Percentiles rank a stretch among this genome's conserved stretches.
These are phyloP conservation scores for Leavenworthia alabamica DNA, from an alignment of 345 rosid species.

Conservation along the genomic window DNA sequence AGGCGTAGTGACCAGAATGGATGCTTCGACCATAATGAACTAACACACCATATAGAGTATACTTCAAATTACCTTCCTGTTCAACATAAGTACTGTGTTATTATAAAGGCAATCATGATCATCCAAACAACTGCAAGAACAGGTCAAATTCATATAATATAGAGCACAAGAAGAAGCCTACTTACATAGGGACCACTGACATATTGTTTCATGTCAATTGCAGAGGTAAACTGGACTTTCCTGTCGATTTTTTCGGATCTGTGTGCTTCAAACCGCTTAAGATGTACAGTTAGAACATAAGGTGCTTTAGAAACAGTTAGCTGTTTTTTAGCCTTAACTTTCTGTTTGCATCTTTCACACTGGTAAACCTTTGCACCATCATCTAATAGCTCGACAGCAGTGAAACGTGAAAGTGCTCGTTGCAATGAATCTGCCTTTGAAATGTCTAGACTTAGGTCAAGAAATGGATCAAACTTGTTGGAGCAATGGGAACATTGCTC, in stretches of 20 bases:
- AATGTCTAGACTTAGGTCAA: constrained; percentile 89
- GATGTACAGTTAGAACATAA: constrained; percentile 71
- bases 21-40: constrained; percentile 87
- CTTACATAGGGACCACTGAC: constrained; percentile 76
- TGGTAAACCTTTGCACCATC: constrained; percentile 90
- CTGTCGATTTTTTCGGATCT: constrained; percentile 70
- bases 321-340: constrained; percentile 78
- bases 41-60: constrained; percentile 85
- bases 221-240: constrained; percentile 55
- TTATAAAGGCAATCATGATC: neutral
- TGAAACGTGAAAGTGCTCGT: constrained; percentile 68
- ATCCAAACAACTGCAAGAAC: neutral
- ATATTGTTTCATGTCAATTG: constrained; percentile 78
- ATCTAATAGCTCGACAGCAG: constrained; percentile 68
- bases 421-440: constrained; percentile 68
- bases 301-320: constrained; percentile 87
- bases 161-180: constrained; percentile 16
- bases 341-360: constrained; percentile 79
- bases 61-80: constrained; percentile 87
- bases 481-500: constrained; percentile 70
- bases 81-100: constrained; percentile 1
- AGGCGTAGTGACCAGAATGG: constrained; percentile 86
- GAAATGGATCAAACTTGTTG: constrained; percentile 79
- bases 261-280: constrained; percentile 80
- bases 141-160: neutral